Evolutionary conservation across 441 rosid genomes (phyloP).

Genomic region (Breynia disticha): DNA sequence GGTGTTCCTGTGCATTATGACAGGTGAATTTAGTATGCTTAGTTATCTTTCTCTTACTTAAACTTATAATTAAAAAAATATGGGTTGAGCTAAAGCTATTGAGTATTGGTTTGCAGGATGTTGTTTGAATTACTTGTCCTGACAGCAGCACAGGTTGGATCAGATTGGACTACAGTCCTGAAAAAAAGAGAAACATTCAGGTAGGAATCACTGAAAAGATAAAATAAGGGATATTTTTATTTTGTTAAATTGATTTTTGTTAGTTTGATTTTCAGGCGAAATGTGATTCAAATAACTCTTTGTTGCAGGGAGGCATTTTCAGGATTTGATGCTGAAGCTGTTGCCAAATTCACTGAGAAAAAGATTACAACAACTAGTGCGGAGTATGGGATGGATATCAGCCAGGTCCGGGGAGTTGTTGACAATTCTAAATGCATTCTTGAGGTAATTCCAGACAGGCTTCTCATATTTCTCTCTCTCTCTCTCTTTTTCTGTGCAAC

Average conservation of each 20-base stretch:
- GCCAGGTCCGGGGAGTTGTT: slow-evolving; percentile 51
- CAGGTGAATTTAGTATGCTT: slow-evolving; percentile 20
- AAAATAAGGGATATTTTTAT: no score
- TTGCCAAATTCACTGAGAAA: slow-evolving; percentile 46
- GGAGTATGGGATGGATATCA: slow-evolving; percentile 37
- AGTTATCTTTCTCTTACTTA: not conserved
- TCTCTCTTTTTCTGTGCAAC: not conserved
- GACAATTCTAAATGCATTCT: slow-evolving; percentile 55
- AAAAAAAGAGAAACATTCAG: slow-evolving; percentile 46
- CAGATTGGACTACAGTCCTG: slow-evolving; percentile 66
- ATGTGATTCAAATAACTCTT: no score
- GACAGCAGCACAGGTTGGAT: slow-evolving; percentile 70
- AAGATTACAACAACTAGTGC: slow-evolving; percentile 32
- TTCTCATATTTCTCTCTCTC: no score
- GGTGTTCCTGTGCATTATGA: slow-evolving; percentile 70
- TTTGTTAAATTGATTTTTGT: no score
- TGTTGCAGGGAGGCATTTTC: slow-evolving; percentile 49
- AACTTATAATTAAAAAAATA: not conserved
- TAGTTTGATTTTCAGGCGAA: no score
- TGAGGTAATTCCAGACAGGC: slow-evolving; percentile 26
- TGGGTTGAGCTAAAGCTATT: not conserved
- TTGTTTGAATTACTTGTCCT: slow-evolving; percentile 57
- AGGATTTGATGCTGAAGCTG: slow-evolving; percentile 46
- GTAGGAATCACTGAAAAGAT: slow-evolving; percentile 18
- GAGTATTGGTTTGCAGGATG: slow-evolving; percentile 25